Evolutionary conservation across 495 filamentous ascomycete species (phyloP).

Genomic region (Podospora pseudocomata): DNA sequence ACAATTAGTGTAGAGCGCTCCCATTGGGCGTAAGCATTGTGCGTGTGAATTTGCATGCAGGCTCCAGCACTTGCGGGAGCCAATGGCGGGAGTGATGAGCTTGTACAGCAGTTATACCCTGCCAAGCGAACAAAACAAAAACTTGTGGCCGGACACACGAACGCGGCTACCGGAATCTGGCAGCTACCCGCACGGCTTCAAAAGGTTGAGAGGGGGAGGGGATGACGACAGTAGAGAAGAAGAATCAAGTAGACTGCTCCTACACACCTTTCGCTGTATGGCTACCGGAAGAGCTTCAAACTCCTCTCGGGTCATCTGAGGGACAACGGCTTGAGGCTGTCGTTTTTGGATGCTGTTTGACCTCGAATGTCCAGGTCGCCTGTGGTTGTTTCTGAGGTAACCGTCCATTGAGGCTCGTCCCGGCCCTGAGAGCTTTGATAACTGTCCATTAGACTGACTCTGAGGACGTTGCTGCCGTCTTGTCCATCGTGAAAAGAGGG

Average conservation of each 20-base stretch:
- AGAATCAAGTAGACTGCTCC: slow-evolving; percentile 12
- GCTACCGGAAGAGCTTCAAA: slow-evolving; percentile 54
- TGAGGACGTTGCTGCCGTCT: slow-evolving; percentile 29
- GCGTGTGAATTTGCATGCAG: slow-evolving; percentile 27
- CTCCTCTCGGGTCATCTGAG: slow-evolving; percentile 37
- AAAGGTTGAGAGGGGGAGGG: not conserved
- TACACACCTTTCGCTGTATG: slow-evolving; percentile 54
- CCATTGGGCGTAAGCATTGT: slow-evolving; percentile 28
- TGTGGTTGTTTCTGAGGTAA: slow-evolving; percentile 19
- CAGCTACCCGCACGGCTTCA: slow-evolving; percentile 3
- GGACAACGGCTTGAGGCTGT: slow-evolving; percentile 25
- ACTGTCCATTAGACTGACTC: slow-evolving; percentile 14
- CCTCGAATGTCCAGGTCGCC: slow-evolving; percentile 24
- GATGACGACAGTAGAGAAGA: slow-evolving; percentile 9
- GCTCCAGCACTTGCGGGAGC: slow-evolving; percentile 25
- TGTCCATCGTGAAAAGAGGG: slow-evolving; percentile 30
- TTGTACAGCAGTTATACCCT: slow-evolving; percentile 8
- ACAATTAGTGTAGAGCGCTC: slow-evolving; percentile 10
- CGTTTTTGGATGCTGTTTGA: slow-evolving; percentile 26
- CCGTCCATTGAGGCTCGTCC: not conserved
- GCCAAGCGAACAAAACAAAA: slow-evolving; percentile 14
- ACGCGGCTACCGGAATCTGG: not conserved
- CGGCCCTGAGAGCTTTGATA: slow-evolving; percentile 4
- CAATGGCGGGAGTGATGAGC: slow-evolving; percentile 21
- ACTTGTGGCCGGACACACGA: slow-evolving; percentile 2